Base-by-base conservation (phyloP, 441 rosid species). In the Pelargonium australe region DNA sequence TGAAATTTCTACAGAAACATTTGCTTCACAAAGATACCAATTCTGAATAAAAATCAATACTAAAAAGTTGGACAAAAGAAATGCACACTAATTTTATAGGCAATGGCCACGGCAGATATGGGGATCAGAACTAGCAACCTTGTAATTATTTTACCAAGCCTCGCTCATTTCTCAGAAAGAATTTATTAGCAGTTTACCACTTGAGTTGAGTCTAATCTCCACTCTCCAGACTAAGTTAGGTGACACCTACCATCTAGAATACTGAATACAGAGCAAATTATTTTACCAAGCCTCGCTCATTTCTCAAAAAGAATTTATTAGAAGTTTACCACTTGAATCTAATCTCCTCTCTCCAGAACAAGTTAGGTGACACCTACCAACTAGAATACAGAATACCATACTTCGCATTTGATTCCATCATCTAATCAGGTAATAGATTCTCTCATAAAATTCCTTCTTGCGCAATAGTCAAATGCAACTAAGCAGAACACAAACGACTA, bases 401-500 rank as follows among this genome's bases (percentile, higher is more conserved):
- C 49, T 44, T 44, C 4, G 13, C 11, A 44, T 11, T 8, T 44
- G 49, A 11, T 44, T 44, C 13, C 49, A 44, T 44, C 28, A 58
- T 9, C 63, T 10, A 20, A 60, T 60, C 63, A 63, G 61, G 25
- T 37, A 65, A 28, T 49, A 51, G 40, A 68, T 69, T 16, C 19
- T 2, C 61, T 69, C 28, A 25, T n/a, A 1, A 60, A 12, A 40
- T 67, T 28, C 1, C 58, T 5, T 51, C 34, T 4, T 11, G 47
- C 14, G 49, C 17, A 47, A 58, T 44, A 66, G 34, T 19, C 55
- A 51, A 64, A 51, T 25, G 68, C 10, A 49, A 63, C 41, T 58
- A 28, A 62, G 45, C 34, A 31, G 16, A 60, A 16, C 45, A 64
- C 37, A 43, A 60, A 65, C 34, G 41, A 57, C 45, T 9, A 37